Base-by-base conservation (phyloP, 371 early-diverging fungal genomes). In the Rhizomucor miehei region DNA sequence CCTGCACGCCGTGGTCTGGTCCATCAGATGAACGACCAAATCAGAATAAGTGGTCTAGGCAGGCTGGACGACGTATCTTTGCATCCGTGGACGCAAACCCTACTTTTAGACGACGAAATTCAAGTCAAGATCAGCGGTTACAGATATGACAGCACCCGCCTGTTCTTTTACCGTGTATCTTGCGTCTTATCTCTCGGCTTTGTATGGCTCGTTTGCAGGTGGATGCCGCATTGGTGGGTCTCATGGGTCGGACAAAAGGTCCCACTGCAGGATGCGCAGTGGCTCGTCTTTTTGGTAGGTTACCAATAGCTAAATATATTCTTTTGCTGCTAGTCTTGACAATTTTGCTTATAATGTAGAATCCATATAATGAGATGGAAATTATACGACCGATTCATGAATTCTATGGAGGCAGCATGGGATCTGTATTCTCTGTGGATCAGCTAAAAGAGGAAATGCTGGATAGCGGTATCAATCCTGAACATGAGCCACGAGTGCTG, bases 161-260 rank as follows among this genome's bases (percentile, higher is more conserved):
- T 73, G 16, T 63, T 82, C 29, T 13, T 86, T 9, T 94, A 89
- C 65, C 69, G 80, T 45, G 1, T 88, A 3, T 56, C 75, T 5
- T 88, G 86, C 25, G n/a, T 91, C 38, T 48, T 88, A 34, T 81
- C 91, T 1, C 66, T 74, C 3, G 97, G 97, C 2, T 38, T 90
- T 13, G 58, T 88, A 2, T 89, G 85, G 62, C 71, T 96, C 11
- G 41, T 92, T 3, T 87, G 84, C 55, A 83, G 93, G 38, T 96
- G 97, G 97, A 69, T 93, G 52, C 92, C 94, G 19, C 64, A 63
- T 23, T 75, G 87, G 69, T 88, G 87, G 73, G 68, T 93, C 35
- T 54, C 66, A 14, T 84, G 86, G 73, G 84, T 84, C 0, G 89
- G 88, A 21, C 47, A 51, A 4, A 65, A 57, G 6, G 87, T 80